Evolutionary conservation across 768 basidiomycete genomes (phyloP), one percentile per base, ranked within the genome.

Genomic region (Tulasnella sp.): DNA sequence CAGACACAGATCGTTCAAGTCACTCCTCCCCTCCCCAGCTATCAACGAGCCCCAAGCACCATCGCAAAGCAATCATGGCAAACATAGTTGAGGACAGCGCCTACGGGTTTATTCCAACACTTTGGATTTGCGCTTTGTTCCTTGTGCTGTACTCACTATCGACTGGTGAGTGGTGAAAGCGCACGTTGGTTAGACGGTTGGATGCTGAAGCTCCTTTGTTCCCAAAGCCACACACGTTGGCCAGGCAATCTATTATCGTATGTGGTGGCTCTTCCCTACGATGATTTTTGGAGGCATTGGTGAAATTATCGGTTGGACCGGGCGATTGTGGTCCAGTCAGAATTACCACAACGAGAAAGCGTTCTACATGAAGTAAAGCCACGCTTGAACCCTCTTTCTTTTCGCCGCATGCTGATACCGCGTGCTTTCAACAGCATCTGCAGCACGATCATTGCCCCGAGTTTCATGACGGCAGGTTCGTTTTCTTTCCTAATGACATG

Each of bases 221-320:
- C 88, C 48, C 87, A 87, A 81, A 91, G 89, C 87, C 1, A 71
- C 86, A 0, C 91, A 92, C 82, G 21, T 87, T 7, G 85, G 81
- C 1, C 89, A 91, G 83, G 86, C 88, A 0, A 73, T 86, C 1
- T 84, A 84, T 48, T 89, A 84, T 81, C 86, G 87, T 12, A 84
- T 87, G 74, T 90, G 89, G 88, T 92, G 88, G 87, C 81, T 91
- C 14, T 39, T 90, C 68, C 87, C 87, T 0, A 91, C 91, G 0
- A 86, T 86, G 7, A 84, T 86, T 19, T 81, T 90, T 0, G 87
- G 88, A 56, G 89, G 89, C 12, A 21, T 88, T 0, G 82, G 88
- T 14, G 92, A 92, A 82, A 82, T 88, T 14, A 79, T 89, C 2
- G 91, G 91, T 0, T 92, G 91, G 91, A 82, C 83, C 9, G 91